Percentiles rank a stretch among this genome's conserved stretches.
These are phyloP conservation scores for Cercospora sojina DNA, from an alignment of 2,329 filamentous ascomycete species.

Conservation along the genomic window DNA sequence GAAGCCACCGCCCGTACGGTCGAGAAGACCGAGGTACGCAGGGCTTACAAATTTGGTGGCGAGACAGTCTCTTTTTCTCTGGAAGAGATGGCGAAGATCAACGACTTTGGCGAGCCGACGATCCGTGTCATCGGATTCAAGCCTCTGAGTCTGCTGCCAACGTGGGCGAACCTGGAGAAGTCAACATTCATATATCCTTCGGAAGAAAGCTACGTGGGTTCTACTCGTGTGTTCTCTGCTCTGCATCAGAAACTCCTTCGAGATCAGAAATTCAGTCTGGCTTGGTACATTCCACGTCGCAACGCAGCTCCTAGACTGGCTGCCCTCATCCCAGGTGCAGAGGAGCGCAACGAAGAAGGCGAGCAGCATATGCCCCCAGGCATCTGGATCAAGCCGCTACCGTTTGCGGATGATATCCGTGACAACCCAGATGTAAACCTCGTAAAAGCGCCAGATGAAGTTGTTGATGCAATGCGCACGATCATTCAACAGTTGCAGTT, in stretches of 20 bases:
- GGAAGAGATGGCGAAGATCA: constrained; percentile 76
- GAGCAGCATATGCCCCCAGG: constrained; percentile 75
- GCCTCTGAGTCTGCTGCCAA: constrained; percentile 67
- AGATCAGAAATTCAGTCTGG: constrained; percentile 76
- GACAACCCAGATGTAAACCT: constrained; percentile 63
- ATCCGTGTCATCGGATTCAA: constrained; percentile 96
- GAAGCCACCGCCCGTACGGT: constrained; percentile 75
- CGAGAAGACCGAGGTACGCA: constrained; percentile 78
- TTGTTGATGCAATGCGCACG: constrained; percentile 78
- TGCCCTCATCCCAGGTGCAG: constrained; percentile 74
- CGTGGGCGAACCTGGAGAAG: constrained; percentile 83
- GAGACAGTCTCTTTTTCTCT: constrained; percentile 82
- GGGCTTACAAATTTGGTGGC: constrained; percentile 94
- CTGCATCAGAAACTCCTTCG: constrained; percentile 82
- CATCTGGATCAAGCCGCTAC: constrained; percentile 83
- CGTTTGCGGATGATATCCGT: constrained; percentile 85
- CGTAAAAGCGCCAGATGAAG: constrained; percentile 62
- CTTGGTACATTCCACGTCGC: constrained; percentile 81
- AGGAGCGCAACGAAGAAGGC: constrained; percentile 63
- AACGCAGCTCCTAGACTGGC: constrained; percentile 79
- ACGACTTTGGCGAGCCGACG: constrained; percentile 75
- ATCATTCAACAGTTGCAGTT: constrained; percentile 85
- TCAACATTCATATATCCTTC: constrained; percentile 92
- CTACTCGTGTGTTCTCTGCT: constrained; percentile 87
- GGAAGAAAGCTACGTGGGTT: constrained; percentile 85